Percentiles rank a stretch among this genome's conserved stretches.
Conservation (phyloP, 495 filamentous ascomycete species). For the Podospora tetraspora region DNA sequence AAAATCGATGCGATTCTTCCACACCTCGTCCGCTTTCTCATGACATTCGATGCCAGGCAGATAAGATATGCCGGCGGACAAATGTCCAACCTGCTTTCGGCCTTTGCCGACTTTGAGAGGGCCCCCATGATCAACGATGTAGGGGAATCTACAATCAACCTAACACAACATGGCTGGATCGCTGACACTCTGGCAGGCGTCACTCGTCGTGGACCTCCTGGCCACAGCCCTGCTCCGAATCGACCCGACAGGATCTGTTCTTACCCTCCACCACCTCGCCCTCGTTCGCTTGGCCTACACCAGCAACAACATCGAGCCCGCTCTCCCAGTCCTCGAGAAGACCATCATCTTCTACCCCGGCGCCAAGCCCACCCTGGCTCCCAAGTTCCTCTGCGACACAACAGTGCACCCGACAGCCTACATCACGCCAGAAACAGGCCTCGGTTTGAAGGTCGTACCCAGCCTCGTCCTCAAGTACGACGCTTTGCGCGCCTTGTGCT, state of each 20-base stretch:
- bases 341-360: slow-evolving; percentile 62
- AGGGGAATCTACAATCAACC: neutral
- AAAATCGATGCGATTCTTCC: slow-evolving; percentile 27
- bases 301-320: slow-evolving; percentile 46
- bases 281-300: slow-evolving; percentile 56
- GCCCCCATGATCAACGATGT: slow-evolving; percentile 33
- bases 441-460: slow-evolving; percentile 53
- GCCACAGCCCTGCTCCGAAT: slow-evolving; percentile 64
- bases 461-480: slow-evolving; percentile 71
- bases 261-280: slow-evolving; percentile 62
- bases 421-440: slow-evolving; percentile 52
- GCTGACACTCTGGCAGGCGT: slow-evolving; percentile 46
- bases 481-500: slow-evolving; percentile 70
- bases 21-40: slow-evolving; percentile 37
- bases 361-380: slow-evolving; percentile 27
- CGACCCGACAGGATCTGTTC: slow-evolving; percentile 62
- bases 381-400: slow-evolving; percentile 29
- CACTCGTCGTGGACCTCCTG: slow-evolving; percentile 55
- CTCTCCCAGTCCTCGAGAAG: slow-evolving; percentile 63
- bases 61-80: slow-evolving; percentile 37
- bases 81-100: slow-evolving; percentile 29
- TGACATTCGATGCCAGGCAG: slow-evolving; percentile 42
- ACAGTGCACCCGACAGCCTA: slow-evolving; percentile 39
- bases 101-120: slow-evolving; percentile 23
- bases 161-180: slow-evolving; percentile 6